Evolutionary conservation across 2,329 filamentous ascomycete genomes (phyloP), one percentile per base, ranked within the genome.

Genomic region (Fusarium dlaminii): DNA sequence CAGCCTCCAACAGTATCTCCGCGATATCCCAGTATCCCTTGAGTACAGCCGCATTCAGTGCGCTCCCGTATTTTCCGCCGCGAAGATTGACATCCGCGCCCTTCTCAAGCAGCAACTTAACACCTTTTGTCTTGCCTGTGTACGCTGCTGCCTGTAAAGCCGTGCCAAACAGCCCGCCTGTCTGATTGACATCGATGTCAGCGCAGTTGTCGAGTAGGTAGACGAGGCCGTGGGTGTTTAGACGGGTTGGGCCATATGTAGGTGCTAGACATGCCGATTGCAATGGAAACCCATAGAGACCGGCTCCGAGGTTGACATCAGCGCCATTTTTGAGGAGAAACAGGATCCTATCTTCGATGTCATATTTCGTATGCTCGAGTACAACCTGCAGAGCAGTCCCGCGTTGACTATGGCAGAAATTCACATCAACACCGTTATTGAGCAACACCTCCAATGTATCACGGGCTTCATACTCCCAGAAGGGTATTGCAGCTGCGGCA

Each of bases 341-440:
- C 11, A 6, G 0, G 17, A 43, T 43, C n/a, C 7, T 43, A 18
- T 9, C 0, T 13, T 43, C 17, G 0, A 43, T 6, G 0, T 0
- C 1, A 8, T 5, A 0, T 1, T 8, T 0, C 1, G 13, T 0
- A 43, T 24, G n/a, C n/a, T 43, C 10, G 0, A 43, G n/a, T 24
- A 11, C 11, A 45, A 20, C 11, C 42, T 45, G n/a, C 17, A 45
- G n/a, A 45, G 17, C n/a, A 27, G 42, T 45, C 0, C 42, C 42
- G 0, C 13, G 5, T 27, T 0, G 7, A 4, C 0, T 0, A 27
- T 45, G n/a, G n/a, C 42, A 45, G 0, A 4, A 6, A 3, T 45
- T 45, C 5, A 27, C 42, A 20, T 45, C 42, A 27, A 20, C n/a
- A 20, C 42, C 42, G n/a, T 27, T 45, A 6, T 20, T 11, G 3